A percentile compares a stretch with the other conserved stretches of the same genome.
Evolutionary conservation across 2,329 filamentous ascomycete genomes (phyloP).

Genomic region (Lomentospora prolificans): DNA sequence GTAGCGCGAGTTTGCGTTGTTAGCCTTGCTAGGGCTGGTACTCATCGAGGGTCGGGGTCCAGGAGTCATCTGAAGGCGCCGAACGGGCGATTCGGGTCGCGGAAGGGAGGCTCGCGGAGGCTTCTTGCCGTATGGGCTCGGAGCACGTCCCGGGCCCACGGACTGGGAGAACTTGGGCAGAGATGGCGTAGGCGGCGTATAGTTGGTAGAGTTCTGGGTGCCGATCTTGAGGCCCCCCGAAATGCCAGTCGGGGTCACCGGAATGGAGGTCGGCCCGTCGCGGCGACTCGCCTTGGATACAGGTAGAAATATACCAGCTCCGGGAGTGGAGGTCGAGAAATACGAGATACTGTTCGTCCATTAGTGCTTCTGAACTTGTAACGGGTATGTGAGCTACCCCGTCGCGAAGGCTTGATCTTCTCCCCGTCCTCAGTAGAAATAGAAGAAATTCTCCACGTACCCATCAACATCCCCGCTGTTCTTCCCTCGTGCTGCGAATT

Average conservation of each 20-base stretch:
- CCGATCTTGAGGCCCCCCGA: conserved; percentile 42
- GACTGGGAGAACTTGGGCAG: conserved; percentile 82
- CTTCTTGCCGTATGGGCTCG: conserved; percentile 56
- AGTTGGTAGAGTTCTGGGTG: conserved; percentile 48
- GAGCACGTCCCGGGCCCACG: conserved; percentile 62
- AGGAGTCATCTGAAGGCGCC: conserved; percentile 55
- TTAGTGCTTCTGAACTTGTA: too few species aligned
- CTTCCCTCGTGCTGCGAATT: conserved; percentile 78
- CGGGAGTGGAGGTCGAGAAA: conserved; percentile 68
- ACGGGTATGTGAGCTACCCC: too few species aligned
- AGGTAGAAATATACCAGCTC: conserved; percentile 89
- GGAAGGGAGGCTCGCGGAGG: conserved; percentile 66
- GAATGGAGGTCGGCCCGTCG: conserved; percentile 46
- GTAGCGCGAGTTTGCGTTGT: conserved; percentile 21
- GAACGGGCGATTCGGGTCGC: conserved; percentile 77
- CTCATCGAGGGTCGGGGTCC: conserved; percentile 47
- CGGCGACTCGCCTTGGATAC: conserved; percentile 68
- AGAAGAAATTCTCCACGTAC: conserved; percentile 39
- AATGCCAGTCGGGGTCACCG: conserved; percentile 57
- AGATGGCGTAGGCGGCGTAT: conserved; percentile 54
- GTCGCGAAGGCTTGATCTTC: too few species aligned
- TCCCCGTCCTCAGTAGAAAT: too few species aligned
- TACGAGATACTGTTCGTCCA: conserved; percentile 50
- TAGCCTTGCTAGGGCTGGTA: conserved; percentile 42
- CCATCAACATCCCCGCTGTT: conserved; percentile 95